These are phyloP conservation scores for Zelonia costaricensis DNA, from an alignment of 208 protist species.

Conservation along the genomic window DNA sequence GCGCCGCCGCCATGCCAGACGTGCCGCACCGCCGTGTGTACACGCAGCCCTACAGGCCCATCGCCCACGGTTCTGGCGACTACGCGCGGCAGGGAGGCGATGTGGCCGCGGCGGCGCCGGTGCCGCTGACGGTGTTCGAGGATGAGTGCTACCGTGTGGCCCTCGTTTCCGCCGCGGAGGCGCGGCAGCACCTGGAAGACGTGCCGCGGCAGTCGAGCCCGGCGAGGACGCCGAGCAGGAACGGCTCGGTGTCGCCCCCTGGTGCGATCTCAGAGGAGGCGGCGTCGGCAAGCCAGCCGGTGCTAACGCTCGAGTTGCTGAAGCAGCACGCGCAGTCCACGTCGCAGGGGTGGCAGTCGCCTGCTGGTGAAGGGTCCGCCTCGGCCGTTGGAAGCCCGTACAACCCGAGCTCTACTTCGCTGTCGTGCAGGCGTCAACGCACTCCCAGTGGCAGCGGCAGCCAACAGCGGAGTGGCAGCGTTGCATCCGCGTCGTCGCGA, in stretches of 20 bases:
- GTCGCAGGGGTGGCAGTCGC: slow-evolving; percentile 11
- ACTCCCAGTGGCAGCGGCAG: too few species aligned
- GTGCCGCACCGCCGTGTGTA: slow-evolving; percentile 19
- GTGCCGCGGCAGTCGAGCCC: not conserved
- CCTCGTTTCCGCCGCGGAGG: slow-evolving; percentile 11
- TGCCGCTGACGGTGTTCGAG: slow-evolving; percentile 23
- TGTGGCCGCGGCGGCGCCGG: not conserved
- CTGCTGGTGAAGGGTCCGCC: not conserved
- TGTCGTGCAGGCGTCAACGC: too few species aligned
- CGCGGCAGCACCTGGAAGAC: not conserved
- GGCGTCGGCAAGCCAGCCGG: not conserved
- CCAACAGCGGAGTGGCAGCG: too few species aligned
- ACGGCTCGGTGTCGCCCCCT: not conserved
- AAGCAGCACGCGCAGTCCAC: slow-evolving; percentile 28
- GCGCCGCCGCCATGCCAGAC: too few species aligned
- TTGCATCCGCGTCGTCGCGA: too few species aligned
- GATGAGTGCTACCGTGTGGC: slow-evolving; percentile 30
- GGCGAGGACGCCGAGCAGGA: not conserved
- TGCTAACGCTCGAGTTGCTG: slow-evolving; percentile 30
- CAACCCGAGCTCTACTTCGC: not conserved
- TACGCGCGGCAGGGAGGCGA: slow-evolving; percentile 3
- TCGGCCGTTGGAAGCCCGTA: not conserved
- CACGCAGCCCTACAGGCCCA: slow-evolving; percentile 13
- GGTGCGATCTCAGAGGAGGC: not conserved
- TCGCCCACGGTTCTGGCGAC: slow-evolving; percentile 12